Evolutionary conservation across 2,329 filamentous ascomycete species (phyloP), one percentile per base, ranked within the genome.

Genomic region (Trichoderma brevicompactum): DNA sequence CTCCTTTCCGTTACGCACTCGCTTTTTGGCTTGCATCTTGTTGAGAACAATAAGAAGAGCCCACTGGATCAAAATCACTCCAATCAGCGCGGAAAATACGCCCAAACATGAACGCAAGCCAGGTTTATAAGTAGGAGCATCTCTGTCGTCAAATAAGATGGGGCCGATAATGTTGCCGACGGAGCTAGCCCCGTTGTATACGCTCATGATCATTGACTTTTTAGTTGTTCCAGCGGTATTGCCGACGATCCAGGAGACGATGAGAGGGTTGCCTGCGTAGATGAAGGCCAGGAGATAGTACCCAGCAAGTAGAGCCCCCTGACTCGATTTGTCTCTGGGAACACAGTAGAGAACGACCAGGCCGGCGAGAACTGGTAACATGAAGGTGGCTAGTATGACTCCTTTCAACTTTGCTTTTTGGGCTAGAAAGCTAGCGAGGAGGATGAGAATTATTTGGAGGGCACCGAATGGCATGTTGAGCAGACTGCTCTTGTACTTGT

Each of bases 221-320:
- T 91, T 90, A 2, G 88, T 90, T 15, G 83, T 85, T 7, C 89
- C 89, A 0, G 81, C 89, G 0, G 87, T 90, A 73, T 91, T 91
- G 7, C 84, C 86, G 6, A 90, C 82, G 65, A 90, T 87, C 89
- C 89, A 92, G 0, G 85, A 83, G 0, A 90, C 85, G 32, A 89
- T 84, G 9, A 91, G 78, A 0, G 88, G 88, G 69, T 89, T 89
- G 1, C 83, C 85, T 1, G 86, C 87, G 67, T 87, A 91, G 8
- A 90, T 77, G 73, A 90, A 90, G 0, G 87, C 84, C 0, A 90
- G 80, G 2, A 90, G 78, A 69, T 90, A 90, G 74, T 90, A 90
- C 0, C 83, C 87, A 0, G 80, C 82, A 2, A 91, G 78, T 2
- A 89, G 76, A 0, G 81, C 48, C 32, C 63, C 66, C 60, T 66